Evolutionary conservation across 352 stramenopile genomes (phyloP), one percentile per base, ranked within the genome.

Genomic region (Phytopythium boreale): DNA sequence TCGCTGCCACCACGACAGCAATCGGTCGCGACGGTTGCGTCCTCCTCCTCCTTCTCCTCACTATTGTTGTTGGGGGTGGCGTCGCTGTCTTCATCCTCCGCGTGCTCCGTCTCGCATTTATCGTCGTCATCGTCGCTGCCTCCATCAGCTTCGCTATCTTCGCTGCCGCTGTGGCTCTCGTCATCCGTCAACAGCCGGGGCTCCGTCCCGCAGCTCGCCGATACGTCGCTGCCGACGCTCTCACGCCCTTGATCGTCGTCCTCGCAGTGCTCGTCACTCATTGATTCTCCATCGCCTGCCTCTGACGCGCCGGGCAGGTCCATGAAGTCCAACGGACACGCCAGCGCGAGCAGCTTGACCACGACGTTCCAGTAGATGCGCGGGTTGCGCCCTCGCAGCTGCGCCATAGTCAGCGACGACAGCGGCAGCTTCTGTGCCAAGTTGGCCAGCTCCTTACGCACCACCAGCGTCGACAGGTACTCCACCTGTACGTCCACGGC

Each of bases 311-410:
- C 70, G 1, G 76, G 76, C 7, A 84, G 61, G 31, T 81, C 62
- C 59, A 84, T 59, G 61, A 84, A 84, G 61, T 82, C 65, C 10
- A 87, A 39, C 22, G 75, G 72, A 24, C 71, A 77, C 19, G 70
- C 68, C 4, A 87, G 63, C 53, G 71, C 68, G 31, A 87, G 66
- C 29, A 83, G 41, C 67, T 87, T 84, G 31, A 87, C 69, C 19
- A 84, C 73, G 19, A 87, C 74, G 58, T 87, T 87, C 78, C 78
- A 87, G 64, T 87, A 87, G 37, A 84, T 80, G 9, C 72, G 71
- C 1, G 75, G 67, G 44, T 82, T 75, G n/a, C 67, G 26, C 12
- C 64, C 62, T 2, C 72, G 67, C 31, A 85, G 34, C 29, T 80
- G 64, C 4, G 64, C 59, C 74, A 82, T 77, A 1, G 67, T 57